Evolutionary conservation across 768 basidiomycete genomes (phyloP).

Genomic region (Auriscalpium orientale): DNA sequence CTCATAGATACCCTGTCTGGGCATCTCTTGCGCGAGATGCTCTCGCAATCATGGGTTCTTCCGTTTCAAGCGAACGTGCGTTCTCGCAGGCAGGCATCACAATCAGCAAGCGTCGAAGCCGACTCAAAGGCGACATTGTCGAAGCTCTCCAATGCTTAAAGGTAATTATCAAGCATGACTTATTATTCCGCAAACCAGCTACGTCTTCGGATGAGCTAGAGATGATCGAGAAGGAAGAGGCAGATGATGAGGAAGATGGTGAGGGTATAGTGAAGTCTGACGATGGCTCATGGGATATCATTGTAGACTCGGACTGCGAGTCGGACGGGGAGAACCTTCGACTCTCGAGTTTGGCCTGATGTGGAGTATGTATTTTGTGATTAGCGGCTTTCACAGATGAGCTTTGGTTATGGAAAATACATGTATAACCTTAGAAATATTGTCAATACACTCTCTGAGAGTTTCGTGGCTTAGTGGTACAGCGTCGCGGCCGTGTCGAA

Average conservation of each 20-base stretch:
- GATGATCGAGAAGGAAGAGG: not conserved
- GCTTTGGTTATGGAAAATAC: too few species aligned
- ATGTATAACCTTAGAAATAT: not conserved
- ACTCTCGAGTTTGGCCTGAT: too few species aligned
- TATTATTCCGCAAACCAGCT: constrained; percentile 6
- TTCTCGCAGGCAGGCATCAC: constrained; percentile 35
- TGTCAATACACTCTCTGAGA: too few species aligned
- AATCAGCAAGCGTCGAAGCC: constrained; percentile 20
- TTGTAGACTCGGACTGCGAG: not conserved
- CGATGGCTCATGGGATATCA: not conserved
- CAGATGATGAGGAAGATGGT: not conserved
- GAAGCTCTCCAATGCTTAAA: constrained; percentile 21
- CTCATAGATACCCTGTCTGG: constrained; percentile 25
- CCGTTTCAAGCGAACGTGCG: constrained; percentile 32
- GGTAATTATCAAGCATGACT: constrained; percentile 13
- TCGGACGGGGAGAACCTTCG: not conserved
- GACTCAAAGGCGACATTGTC: constrained; percentile 19
- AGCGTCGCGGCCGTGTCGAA: too few species aligned
- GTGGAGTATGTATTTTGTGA: too few species aligned
- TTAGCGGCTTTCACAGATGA: too few species aligned
- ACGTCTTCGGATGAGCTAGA: not conserved
- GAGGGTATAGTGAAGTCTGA: not conserved
- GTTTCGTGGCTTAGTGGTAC: too few species aligned
- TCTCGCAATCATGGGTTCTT: constrained; percentile 30
- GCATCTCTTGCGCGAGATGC: constrained; percentile 30